These are phyloP conservation scores for Dipodascus albidus DNA, from an alignment of 805 yeast genomes.

Conservation along the genomic window DNA sequence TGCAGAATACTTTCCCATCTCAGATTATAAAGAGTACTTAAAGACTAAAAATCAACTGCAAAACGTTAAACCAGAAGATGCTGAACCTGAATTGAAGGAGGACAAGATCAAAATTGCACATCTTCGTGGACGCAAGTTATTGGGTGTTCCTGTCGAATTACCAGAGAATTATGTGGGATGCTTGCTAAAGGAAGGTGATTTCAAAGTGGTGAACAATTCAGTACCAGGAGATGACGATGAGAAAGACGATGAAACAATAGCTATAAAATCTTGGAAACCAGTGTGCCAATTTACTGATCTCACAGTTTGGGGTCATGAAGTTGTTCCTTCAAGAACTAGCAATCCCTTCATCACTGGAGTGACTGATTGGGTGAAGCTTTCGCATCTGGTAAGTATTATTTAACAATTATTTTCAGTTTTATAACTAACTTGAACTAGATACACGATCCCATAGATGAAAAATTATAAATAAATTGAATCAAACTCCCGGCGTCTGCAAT, in stretches of 20 bases:
- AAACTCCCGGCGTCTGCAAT: no score
- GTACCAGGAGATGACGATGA: slow-evolving; percentile 8
- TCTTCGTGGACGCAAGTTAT: slow-evolving; percentile 15
- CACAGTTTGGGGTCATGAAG: slow-evolving; percentile 21
- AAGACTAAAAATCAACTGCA: slow-evolving; percentile 3
- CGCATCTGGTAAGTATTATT: slow-evolving; percentile 10
- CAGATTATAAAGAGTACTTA: neutral
- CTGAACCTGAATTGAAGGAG: neutral
- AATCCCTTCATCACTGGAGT: slow-evolving; percentile 21
- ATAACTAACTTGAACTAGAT: no score
- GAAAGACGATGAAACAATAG: slow-evolving; percentile 5
- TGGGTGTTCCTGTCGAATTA: slow-evolving; percentile 9
- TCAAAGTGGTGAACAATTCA: slow-evolving; percentile 3
- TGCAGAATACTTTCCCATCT: slow-evolving; percentile 12
- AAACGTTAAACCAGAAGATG: slow-evolving; percentile 3
- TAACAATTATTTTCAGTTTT: no score
- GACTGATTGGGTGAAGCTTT: slow-evolving; percentile 15
- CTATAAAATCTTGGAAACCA: slow-evolving; percentile 4
- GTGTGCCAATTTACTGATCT: slow-evolving; percentile 6
- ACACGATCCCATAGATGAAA: neutral
- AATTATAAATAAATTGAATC: neutral
- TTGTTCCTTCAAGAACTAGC: slow-evolving; percentile 10
- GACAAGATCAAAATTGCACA: slow-evolving; percentile 7
- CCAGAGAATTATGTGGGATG: slow-evolving; percentile 13
- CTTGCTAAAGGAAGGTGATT: slow-evolving; percentile 5